Evolutionary conservation across 1,139 yeast genomes (phyloP), one percentile per base, ranked within the genome.

Genomic region (Yamadazyma mexicana): DNA sequence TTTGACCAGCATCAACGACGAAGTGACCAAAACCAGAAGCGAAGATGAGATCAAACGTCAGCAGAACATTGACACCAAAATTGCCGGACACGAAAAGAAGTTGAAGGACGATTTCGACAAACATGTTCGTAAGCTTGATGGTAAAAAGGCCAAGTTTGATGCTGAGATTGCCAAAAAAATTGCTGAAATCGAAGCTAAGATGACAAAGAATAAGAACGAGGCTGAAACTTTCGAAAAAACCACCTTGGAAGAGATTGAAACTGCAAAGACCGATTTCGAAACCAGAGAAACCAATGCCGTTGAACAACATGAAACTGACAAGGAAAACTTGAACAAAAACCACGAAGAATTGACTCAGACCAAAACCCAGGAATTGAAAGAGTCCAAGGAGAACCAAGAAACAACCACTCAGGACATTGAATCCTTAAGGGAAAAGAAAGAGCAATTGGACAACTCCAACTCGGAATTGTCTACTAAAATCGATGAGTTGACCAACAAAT

Each of bases 281-380:
- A 64, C 64, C 23, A 72, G 79, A 41, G 82, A 77, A 59, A 50
- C 52, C 17, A 63, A 66, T 42, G 79, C 81, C 4, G 70, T 66
- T 35, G 75, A 63, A 40, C 62, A 71, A 43, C 83, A 77, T 50
- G 65, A 49, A 11, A 56, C 58, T 18, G 76, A 75, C 50, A 73
- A 73, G 54, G 76, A 71, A 41, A 66, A 68, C 25, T 59, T 75
- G 40, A 46, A 58, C 33, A 64, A 62, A 50, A 74, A 73, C 49
- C 77, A 74, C 43, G 78, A 65, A 31, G 73, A 73, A 47, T 64
- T 73, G 51, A 70, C 65, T 41, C 69, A 69, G 24, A 70, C 77
- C 41, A 77, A 75, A 55, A 61, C 69, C 34, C 70, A 69, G 46
- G 81, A 74, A 47, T 64, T 77, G 46, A 77, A 68, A 47, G 75